phyloP scores from a whole-genome alignment of 352 stramenopile species.

The Thalassiosira livingstoniorum region DNA sequence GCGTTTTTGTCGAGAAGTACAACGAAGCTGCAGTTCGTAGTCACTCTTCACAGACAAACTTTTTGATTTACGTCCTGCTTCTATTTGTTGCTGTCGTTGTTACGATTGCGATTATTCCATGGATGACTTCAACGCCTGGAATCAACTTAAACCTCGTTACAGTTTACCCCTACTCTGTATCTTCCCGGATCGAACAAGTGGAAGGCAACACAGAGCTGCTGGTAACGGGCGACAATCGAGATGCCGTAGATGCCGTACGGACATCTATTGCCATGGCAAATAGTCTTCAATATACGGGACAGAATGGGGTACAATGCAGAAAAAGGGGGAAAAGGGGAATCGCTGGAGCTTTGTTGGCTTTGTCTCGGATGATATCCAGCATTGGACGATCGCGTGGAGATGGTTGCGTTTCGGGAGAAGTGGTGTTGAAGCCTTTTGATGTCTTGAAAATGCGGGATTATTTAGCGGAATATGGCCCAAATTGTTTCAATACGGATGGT shows the following conservation, averaged over 20 bases:
- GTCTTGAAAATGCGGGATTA: constrained; percentile 15
- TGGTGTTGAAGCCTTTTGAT: constrained; percentile 21
- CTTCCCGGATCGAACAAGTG: constrained; percentile 2
- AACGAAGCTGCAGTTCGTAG: too few species aligned
- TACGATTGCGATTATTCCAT: too few species aligned
- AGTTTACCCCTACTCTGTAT: constrained; percentile 13
- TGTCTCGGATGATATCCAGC: constrained; percentile 10
- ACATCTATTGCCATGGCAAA: constrained; percentile 31
- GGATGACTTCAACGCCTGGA: too few species aligned
- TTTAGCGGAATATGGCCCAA: constrained; percentile 3
- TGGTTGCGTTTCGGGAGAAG: neutral
- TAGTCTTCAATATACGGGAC: constrained; percentile 7
- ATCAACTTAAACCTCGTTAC: constrained; percentile 20
- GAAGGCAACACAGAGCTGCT: constrained; percentile 19
- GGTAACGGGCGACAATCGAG: constrained; percentile 13
- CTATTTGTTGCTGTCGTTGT: too few species aligned
- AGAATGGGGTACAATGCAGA: too few species aligned
- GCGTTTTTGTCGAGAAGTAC: too few species aligned
- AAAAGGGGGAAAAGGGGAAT: neutral
- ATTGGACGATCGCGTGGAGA: neutral
- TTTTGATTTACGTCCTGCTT: too few species aligned
- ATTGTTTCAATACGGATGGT: constrained; percentile 1
- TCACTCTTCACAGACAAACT: too few species aligned
- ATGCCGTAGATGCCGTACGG: constrained; percentile 13
- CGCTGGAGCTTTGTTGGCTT: constrained; percentile 3